Conservation (phyloP, 495 filamentous ascomycete species). For the Cenococcum geophilum region DNA sequence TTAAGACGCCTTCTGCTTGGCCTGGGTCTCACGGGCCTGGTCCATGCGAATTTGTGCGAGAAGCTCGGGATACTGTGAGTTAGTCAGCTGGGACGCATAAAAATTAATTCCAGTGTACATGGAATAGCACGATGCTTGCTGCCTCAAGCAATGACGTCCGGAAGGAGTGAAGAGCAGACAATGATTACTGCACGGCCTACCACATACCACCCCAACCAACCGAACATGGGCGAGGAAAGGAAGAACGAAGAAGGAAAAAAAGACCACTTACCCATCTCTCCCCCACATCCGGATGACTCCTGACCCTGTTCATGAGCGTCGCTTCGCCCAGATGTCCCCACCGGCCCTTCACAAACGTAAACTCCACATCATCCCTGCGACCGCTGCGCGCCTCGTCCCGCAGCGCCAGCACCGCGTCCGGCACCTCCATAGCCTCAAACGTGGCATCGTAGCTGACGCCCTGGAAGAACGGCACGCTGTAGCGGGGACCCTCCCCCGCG, state of each 20-base stretch:
- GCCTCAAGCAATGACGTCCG: too few relatives aligned
- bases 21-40: constrained; percentile 26
- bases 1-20: constrained; percentile 1
- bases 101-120: too few relatives aligned
- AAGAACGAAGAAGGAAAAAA: not conserved
- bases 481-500: constrained; percentile 64
- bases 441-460: constrained; percentile 76
- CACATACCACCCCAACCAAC: too few relatives aligned
- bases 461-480: constrained; percentile 87
- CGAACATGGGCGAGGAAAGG: not conserved
- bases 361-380: constrained; percentile 66
- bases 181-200: too few relatives aligned
- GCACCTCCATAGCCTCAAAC: constrained; percentile 71
- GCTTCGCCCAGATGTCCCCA: constrained; percentile 72
- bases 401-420: constrained; percentile 56
- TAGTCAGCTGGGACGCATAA: constrained; percentile 1
- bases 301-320: constrained; percentile 73
- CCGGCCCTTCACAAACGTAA: constrained; percentile 64
- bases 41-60: constrained; percentile 34
- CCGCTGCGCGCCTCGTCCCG: constrained; percentile 47
- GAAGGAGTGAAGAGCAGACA: too few relatives aligned
- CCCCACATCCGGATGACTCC: constrained; percentile 86
- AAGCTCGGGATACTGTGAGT: constrained; percentile 36
- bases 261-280: constrained; percentile 55
- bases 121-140: too few relatives aligned